Conservation (phyloP, 2,329 filamentous ascomycete genomes). For the Aspergillus tanneri region DNA sequence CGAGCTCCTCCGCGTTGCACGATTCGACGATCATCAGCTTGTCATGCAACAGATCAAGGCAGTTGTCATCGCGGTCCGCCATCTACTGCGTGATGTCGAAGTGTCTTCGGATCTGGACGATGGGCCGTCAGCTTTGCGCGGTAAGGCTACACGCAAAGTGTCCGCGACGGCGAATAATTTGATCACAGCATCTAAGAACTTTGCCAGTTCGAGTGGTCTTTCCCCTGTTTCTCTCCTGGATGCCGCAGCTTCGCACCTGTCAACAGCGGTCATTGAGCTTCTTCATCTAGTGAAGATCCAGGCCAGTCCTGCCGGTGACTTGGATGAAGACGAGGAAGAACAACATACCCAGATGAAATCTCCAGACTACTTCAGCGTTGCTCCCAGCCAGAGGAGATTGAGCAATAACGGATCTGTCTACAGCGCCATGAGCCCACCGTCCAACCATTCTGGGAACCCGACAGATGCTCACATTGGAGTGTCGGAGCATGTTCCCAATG, state of each 20-base stretch:
- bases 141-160: slow-evolving; percentile 74
- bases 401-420: slow-evolving; percentile 73
- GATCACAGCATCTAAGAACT: slow-evolving; percentile 93
- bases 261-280: slow-evolving; percentile 80
- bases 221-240: slow-evolving; percentile 92
- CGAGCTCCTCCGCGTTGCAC: slow-evolving; percentile 76
- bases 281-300: slow-evolving; percentile 81
- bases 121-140: slow-evolving; percentile 58
- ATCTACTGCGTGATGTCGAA: slow-evolving; percentile 77
- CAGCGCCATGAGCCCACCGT: slow-evolving; percentile 69
- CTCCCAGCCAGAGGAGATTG: slow-evolving; percentile 49
- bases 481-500: slow-evolving; percentile 34
- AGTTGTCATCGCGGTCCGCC: slow-evolving; percentile 77
- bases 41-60: slow-evolving; percentile 84
- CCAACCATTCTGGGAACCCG: slow-evolving; percentile 34
- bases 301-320: slow-evolving; percentile 68
- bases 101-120: slow-evolving; percentile 57
- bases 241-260: slow-evolving; percentile 87
- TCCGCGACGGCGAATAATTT: slow-evolving; percentile 94
- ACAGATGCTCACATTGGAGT: slow-evolving; percentile 25
- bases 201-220: slow-evolving; percentile 75
- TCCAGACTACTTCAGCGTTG: slow-evolving; percentile 64
- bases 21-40: slow-evolving; percentile 68
- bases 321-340: slow-evolving; percentile 73
- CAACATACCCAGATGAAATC: slow-evolving; percentile 64